A percentile compares a stretch with the other conserved stretches of the same genome.
phyloP scores from a whole-genome alignment of 768 basidiomycete genomes.

The Lepiota brunneoincarnata region DNA sequence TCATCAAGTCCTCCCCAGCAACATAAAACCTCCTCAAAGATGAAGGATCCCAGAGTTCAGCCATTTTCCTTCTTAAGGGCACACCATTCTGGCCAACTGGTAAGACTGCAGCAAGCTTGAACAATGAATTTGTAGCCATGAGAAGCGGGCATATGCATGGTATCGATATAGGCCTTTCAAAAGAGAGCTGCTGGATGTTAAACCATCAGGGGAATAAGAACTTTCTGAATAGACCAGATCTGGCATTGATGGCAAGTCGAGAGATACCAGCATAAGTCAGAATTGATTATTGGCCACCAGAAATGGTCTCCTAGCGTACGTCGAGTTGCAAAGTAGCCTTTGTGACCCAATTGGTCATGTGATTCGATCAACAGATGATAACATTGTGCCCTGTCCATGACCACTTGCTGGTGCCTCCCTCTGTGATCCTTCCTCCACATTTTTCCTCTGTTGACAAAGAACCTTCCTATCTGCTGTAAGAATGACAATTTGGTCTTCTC shows the following conservation, averaged over 20 bases:
- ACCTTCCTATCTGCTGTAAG: not conserved
- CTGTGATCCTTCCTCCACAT: constrained; percentile 21
- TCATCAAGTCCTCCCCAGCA: constrained; percentile 30
- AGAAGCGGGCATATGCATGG: constrained; percentile 36
- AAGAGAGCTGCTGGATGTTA: constrained; percentile 26
- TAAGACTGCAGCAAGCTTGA: constrained; percentile 32
- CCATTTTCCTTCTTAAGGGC: constrained; percentile 26
- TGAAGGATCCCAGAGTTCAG: constrained; percentile 17
- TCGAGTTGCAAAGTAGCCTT: constrained; percentile 22
- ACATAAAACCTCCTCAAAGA: constrained; percentile 19
- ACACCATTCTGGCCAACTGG: constrained; percentile 28
- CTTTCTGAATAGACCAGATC: constrained; percentile 18
- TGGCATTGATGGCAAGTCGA: constrained; percentile 28
- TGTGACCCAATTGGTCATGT: constrained; percentile 25
- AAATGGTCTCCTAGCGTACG: constrained; percentile 21
- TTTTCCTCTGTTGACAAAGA: constrained; percentile 7
- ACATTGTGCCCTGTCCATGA: constrained; percentile 12
- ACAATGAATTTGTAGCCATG: constrained; percentile 31
- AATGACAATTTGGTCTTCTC: constrained; percentile 1
- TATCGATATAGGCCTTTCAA: constrained; percentile 34
- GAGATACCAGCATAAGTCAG: constrained; percentile 23
- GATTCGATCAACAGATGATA: constrained; percentile 20
- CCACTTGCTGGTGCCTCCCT: constrained; percentile 21
- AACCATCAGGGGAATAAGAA: constrained; percentile 23
- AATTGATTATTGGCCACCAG: constrained; percentile 27